These are phyloP conservation scores for Raddia guianensis DNA, from an alignment of 176 grass and related monocot species.

Conservation along the genomic window DNA sequence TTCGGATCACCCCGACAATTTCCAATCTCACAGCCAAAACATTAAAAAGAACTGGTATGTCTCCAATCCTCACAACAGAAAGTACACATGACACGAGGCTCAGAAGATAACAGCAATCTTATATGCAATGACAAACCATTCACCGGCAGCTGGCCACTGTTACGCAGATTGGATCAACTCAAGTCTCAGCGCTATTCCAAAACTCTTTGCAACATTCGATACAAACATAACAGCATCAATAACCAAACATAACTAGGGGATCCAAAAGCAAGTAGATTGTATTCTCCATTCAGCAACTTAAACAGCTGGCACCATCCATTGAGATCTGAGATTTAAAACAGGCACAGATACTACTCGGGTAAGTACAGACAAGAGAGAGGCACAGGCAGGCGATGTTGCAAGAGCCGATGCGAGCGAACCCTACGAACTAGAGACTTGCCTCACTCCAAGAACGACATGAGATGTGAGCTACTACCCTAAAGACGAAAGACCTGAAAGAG, in stretches of 20 bases:
- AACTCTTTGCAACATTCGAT: no score
- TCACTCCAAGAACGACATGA: slow-evolving; percentile 15
- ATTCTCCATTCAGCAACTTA: background rate
- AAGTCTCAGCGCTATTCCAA: no score
- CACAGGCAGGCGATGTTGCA: background rate
- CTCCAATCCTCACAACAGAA: no score
- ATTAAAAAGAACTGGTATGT: no score
- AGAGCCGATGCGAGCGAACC: slow-evolving; percentile 27
- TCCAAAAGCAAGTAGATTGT: background rate
- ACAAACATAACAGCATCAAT: background rate
- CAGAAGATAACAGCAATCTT: no score
- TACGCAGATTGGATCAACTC: no score
- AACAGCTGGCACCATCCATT: slow-evolving; percentile 11
- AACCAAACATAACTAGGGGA: background rate
- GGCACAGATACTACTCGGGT: slow-evolving; percentile 14
- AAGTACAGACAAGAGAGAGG: slow-evolving; percentile 34
- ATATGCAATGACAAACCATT: no score
- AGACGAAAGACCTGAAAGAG: background rate
- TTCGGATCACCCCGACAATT: no score
- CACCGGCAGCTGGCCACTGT: no score
- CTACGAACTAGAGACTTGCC: slow-evolving; percentile 1
- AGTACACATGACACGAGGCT: no score
- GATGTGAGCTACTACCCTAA: slow-evolving; percentile 6
- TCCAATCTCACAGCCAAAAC: no score
- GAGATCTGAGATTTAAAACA: slow-evolving; percentile 32